These are phyloP conservation scores for Vigna mungo DNA, from an alignment of 306 rosid species.

Conservation along the genomic window DNA sequence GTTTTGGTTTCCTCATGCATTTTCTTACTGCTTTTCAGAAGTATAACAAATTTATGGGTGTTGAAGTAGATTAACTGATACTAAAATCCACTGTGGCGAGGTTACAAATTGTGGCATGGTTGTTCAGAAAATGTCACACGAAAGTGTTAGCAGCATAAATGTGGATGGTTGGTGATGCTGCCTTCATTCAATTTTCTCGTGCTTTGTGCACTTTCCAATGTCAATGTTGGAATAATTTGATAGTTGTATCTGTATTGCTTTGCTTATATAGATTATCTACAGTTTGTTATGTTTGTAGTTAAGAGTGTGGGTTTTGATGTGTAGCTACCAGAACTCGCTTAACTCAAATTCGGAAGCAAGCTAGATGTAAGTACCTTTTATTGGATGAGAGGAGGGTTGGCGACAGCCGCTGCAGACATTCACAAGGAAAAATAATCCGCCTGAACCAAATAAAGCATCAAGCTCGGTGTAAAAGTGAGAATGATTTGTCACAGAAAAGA, in stretches of 20 bases:
- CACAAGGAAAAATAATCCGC: constrained; percentile 39
- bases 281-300: constrained; percentile 21
- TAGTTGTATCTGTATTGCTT: constrained; percentile 21
- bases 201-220: constrained; percentile 15
- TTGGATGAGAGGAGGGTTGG: neutral
- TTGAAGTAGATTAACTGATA: constrained; percentile 13
- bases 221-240: constrained; percentile 18
- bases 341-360: constrained; percentile 48
- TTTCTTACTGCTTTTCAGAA: constrained; percentile 22
- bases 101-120: neutral
- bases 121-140: neutral
- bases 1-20: constrained; percentile 43
- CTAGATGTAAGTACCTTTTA: constrained; percentile 36
- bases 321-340: constrained; percentile 34
- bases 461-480: constrained; percentile 42
- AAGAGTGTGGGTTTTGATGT: neutral
- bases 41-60: constrained; percentile 14
- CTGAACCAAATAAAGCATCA: constrained; percentile 44
- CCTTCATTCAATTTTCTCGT: constrained; percentile 16
- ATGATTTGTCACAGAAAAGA: constrained; percentile 6
- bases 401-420: neutral
- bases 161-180: constrained; percentile 41
- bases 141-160: constrained; percentile 19
- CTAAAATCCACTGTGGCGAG: neutral
- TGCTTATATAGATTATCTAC: constrained; percentile 29